These are phyloP conservation scores for Chenopodium berlandieri DNA, from an alignment of 148 eudicot genomes.

Conservation along the genomic window DNA sequence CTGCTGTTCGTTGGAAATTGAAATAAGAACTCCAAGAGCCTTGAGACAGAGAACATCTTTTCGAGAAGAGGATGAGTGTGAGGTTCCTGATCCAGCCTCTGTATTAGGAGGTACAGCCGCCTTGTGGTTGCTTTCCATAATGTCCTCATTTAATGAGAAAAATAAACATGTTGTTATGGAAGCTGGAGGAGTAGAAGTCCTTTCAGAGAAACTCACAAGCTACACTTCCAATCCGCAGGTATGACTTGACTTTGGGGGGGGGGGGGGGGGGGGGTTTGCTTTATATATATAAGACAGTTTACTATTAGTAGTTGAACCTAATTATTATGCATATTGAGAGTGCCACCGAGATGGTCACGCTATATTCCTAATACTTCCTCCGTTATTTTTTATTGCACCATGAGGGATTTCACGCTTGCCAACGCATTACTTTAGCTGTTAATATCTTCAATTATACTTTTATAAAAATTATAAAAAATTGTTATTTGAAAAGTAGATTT, in stretches of 20 bases:
- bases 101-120: slow-evolving; percentile 69
- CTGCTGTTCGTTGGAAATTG: slow-evolving; percentile 48
- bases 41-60: slow-evolving; percentile 47
- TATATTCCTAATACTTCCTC: background rate
- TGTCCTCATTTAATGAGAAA: slow-evolving; percentile 57
- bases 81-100: slow-evolving; percentile 65
- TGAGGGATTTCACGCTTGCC: no score
- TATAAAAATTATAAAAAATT: no score
- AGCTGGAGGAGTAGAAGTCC: slow-evolving; percentile 78
- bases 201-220: slow-evolving; percentile 58
- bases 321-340: background rate
- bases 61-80: slow-evolving; percentile 53
- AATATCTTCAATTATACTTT: no score
- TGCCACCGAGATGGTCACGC: background rate
- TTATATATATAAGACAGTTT: background rate
- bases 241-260: slow-evolving; percentile 2
- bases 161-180: slow-evolving; percentile 56
- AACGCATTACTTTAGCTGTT: no score
- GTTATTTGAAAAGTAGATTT: no score
- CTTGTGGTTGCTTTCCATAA: slow-evolving; percentile 68
- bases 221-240: slow-evolving; percentile 62
- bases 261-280: background rate
- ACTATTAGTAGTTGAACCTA: no score
- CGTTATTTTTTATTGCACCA: no score
- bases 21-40: slow-evolving; percentile 57